These are phyloP conservation scores for Curvularia verruculosa DNA, from an alignment of 2,329 filamentous ascomycete genomes.

Conservation along the genomic window DNA sequence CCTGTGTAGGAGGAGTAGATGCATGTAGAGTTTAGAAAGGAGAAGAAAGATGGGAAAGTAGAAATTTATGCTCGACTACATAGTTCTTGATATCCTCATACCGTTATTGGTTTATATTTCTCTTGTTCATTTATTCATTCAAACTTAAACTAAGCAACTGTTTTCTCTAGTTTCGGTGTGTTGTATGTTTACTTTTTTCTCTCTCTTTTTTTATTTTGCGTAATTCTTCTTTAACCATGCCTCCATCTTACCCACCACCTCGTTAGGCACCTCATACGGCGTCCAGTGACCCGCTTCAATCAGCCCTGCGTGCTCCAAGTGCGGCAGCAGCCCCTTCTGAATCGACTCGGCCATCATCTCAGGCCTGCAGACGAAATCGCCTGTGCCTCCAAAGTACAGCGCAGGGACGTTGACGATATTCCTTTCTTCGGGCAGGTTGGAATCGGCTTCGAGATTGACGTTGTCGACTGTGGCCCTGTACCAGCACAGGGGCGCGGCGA, in stretches of 20 bases:
- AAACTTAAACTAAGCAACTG: no score
- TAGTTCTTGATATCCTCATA: not conserved
- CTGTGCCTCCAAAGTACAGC: constrained; percentile 44
- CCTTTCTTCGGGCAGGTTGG: constrained; percentile 26
- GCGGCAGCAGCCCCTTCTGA: constrained; percentile 35
- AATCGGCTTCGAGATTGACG: constrained; percentile 37
- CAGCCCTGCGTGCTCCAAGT: constrained; percentile 39
- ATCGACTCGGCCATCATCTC: constrained; percentile 38
- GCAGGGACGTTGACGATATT: constrained; percentile 45
- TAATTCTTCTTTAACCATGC: constrained; percentile 28
- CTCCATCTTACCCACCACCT: constrained; percentile 29
- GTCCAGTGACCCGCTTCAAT: constrained; percentile 48
- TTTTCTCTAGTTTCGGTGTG: not conserved
- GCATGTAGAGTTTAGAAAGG: not conserved
- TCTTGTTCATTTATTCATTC: not conserved
- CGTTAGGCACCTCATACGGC: constrained; percentile 44
- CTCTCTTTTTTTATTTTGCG: not conserved
- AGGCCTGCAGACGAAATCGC: constrained; percentile 46
- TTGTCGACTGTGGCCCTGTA: constrained; percentile 41
- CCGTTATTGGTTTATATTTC: not conserved
- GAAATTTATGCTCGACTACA: not conserved
- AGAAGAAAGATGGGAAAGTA: not conserved
- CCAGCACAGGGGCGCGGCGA: constrained; percentile 48
- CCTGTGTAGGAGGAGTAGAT: constrained; percentile 1
- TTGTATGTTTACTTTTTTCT: not conserved